Base-by-base conservation (phyloP, 2,329 filamentous ascomycete genomes). In the Fusarium sulawesiense region DNA sequence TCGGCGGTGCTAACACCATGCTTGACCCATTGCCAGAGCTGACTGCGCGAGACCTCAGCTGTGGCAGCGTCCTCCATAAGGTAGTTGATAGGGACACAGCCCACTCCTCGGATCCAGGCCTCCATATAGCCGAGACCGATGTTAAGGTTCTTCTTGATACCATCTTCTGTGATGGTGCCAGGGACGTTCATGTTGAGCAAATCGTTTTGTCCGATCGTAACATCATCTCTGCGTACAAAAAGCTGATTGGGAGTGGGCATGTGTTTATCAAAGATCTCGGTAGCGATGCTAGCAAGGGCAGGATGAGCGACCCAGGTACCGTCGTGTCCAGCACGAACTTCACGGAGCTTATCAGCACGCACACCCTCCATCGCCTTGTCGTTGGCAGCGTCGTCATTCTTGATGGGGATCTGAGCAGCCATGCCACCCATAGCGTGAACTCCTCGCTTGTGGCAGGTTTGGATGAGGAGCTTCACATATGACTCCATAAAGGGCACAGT, bases 381-480 rank as follows among this genome's bases (percentile, higher is more conserved):
- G 83, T 98, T 98, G 78, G 94, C 95, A 49, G 88, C 89, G 74
- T 91, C 89, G 82, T 98, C 92, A 79, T 96, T 92, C 87, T 98
- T 98, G 86, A 98, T 98, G 68, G 96, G 96, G 78, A 99, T 99
- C 83, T 98, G 96, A 41, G 96, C 96, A 5, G 95, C 95, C 96
- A 99, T 98, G 72, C 96, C 96, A 74, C 96, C 91, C 96, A 98
- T 98, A 71, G 96, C 96, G 82, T 98, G 96, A n/a, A 98, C 96
- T 58, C 94, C 94, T 75, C 96, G 91, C 80, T 91, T 92, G 83
- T 99, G 96, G 86, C 96, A 99, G 60, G 96, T 98, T 88, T 98
- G 95, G 83, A 99, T 98, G 72, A 99, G 89, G 42, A 98, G 90
- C 83, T 96, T 97, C 77, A 98, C 84, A 78, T 99, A 99, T 50